These are phyloP conservation scores for Calonectria hongkongensis DNA, from an alignment of 2,329 filamentous ascomycete species.

Conservation along the genomic window DNA sequence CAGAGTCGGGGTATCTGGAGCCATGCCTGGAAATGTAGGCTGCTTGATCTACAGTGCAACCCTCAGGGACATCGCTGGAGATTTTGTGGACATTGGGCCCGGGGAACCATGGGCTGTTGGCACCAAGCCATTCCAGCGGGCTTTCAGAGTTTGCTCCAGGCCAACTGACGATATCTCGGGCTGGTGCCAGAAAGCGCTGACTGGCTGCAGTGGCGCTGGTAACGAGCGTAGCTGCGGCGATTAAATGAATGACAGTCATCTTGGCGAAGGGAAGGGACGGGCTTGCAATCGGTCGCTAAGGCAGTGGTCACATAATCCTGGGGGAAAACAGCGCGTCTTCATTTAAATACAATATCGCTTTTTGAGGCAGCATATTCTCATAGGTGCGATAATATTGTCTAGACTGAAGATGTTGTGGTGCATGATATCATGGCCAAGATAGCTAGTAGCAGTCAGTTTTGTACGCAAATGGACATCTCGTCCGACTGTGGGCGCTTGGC, in stretches of 20 bases:
- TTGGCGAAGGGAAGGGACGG: background rate
- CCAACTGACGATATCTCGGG: conserved; percentile 35
- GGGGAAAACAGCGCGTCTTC: background rate
- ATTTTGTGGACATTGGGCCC: conserved; percentile 75
- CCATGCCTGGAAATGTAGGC: conserved; percentile 78
- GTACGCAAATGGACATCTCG: conserved; percentile 25
- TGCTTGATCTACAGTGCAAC: conserved; percentile 76
- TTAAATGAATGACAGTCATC: conserved; percentile 10
- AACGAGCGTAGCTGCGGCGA: background rate
- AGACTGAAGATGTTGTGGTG: background rate
- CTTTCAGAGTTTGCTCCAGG: conserved; percentile 25
- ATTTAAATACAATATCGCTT: conserved; percentile 3
- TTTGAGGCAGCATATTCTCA: background rate
- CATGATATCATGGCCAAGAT: conserved; percentile 20
- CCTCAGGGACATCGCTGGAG: conserved; percentile 70
- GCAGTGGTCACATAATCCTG: too few relatives aligned
- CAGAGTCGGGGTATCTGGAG: conserved; percentile 76
- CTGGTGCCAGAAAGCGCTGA: conserved; percentile 30
- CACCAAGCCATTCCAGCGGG: conserved; percentile 37
- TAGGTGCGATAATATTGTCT: conserved; percentile 27
- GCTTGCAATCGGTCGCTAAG: background rate
- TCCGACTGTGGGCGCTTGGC: conserved; percentile 17
- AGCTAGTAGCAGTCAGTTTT: background rate
- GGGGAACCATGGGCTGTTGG: conserved; percentile 38
- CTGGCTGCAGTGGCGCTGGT: conserved; percentile 8